Evolutionary conservation across 441 rosid genomes (phyloP), one percentile per base, ranked within the genome.

Genomic region (Biscutella auriculata): DNA sequence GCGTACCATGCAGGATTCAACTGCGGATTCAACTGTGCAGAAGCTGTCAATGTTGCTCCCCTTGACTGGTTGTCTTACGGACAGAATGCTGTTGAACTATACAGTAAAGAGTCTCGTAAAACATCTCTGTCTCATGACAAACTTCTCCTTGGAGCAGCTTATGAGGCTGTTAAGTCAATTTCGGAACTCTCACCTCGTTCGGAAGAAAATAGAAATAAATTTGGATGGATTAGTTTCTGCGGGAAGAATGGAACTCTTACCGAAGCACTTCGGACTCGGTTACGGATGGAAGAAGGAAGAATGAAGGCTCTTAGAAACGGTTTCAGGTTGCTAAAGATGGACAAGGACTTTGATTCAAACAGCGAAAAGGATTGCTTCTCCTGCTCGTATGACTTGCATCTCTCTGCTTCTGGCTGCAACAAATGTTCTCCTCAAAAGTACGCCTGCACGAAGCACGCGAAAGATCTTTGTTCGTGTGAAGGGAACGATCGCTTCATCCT

Each of bases 11-110:
- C 89, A 6, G 96, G 98, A 57, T 91, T 91, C 67, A 88, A 84
- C 76, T 75, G 86, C 60, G 96, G 98, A 19, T 88, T 91, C 73
- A 91, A 88, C 82, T 91, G 98, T 52, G 98, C 96, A 0, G 98
- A 91, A 76, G 98, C 95, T 4, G 98, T 88, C 35, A 91, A 91
- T 62, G 81, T 85, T 11, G 98, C 96, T 41, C 93, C 98, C 1
- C 76, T 91, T 74, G 93, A 91, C 66, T 91, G 98, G 98, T 69
- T 91, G 41, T 53, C 69, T 51, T 82, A 76, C 62, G 96, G 98
- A 48, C 97, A 86, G 66, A 70, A 67, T 58, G 95, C 98, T 26
- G 87, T 84, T 29, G 97, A 92, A 60, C 67, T 84, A 19, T 92
- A 88, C 49, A 79, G 94, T 47, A 23, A 73, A 60, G 94, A 84